Conservation (phyloP, 176 grass and related monocot species). For the Ensete glaucum region DNA sequence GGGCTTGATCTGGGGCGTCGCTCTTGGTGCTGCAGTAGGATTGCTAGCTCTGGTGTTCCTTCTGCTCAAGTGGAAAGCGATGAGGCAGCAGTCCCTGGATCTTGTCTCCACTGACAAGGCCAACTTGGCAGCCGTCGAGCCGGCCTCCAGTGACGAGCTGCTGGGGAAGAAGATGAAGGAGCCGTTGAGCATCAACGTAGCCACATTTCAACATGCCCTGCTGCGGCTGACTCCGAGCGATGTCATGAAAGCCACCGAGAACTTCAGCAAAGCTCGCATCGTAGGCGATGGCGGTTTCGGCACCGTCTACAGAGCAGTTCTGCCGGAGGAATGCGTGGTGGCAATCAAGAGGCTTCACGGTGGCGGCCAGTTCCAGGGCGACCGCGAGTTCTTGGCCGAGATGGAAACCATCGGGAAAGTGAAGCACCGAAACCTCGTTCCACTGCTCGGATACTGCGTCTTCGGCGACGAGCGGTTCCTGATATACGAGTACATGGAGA, state of each 20-base stretch:
- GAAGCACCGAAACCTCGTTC: conserved; percentile 82
- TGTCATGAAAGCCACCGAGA: conserved; percentile 83
- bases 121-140: conserved; percentile 45
- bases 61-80: conserved; percentile 40
- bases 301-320: conserved; percentile 72
- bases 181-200: conserved; percentile 87
- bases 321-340: conserved; percentile 54
- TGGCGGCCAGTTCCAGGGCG: conserved; percentile 71
- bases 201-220: conserved; percentile 76
- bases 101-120: conserved; percentile 36
- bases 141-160: conserved; percentile 73
- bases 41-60: conserved; percentile 31
- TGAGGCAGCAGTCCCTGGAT: conserved; percentile 32
- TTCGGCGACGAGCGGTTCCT: conserved; percentile 82
- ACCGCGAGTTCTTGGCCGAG: conserved; percentile 83
- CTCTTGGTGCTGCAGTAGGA: conserved; percentile 26
- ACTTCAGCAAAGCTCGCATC: conserved; percentile 88
- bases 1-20: conserved; percentile 32
- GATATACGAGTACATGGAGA: conserved; percentile 96
- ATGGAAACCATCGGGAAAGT: conserved; percentile 99
- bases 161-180: conserved; percentile 72
- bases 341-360: conserved; percentile 90
- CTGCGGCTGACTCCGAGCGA: conserved; percentile 71
- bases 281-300: conserved; percentile 91
- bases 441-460: conserved; percentile 91